Evolutionary conservation across 2,329 filamentous ascomycete species (phyloP), one percentile per base, ranked within the genome.

Genomic region (Botrytis deweyae): DNA sequence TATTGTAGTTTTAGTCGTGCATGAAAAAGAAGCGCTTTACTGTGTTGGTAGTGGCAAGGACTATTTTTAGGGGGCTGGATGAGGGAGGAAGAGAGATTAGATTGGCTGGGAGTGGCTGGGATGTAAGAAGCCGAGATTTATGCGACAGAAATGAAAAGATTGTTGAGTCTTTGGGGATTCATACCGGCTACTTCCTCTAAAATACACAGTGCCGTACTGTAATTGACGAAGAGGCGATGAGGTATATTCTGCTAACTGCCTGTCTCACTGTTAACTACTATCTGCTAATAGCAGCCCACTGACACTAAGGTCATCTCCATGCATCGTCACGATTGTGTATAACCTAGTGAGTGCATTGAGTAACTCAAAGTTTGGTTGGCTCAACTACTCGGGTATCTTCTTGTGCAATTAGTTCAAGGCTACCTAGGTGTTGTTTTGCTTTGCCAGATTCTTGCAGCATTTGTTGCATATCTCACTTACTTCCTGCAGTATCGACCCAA

Each of bases 401-500:
- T 36, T 52, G 25, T 67, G 22, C 46, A 40, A 40, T 25, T 36
- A 52, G 33, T 22, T 20, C 46, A 38, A 38, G 65, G 22, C 29
- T 33, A 33, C 33, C 33, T 8, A 42, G 16, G 42, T 42, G 1
- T 36, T 52, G 29, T 49, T 66, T 20, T 66, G 44, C 64, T 36
- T 66, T 25, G 29, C 44, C 64, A 67, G 33, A 52, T 38, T 52
- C 33, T 52, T 52, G 44, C 44, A 52, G 44, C 22, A 29, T 67
- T 67, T 66, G 70, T 72, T 72, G 70, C 70, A 72, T 72, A 33
- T 67, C 62, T 67, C n/a, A 58, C 18, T 52, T 66, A 46, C 29
- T 22, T 64, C 9, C n/a, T 29, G 18, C 36, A 33, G 42, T 22
- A 61, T 66, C 29, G 38, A 29, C 33, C 61, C 20, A 71, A 64